Evolutionary conservation across 2,329 filamentous ascomycete species (phyloP).

Genomic region (Corinectria fuckeliana): DNA sequence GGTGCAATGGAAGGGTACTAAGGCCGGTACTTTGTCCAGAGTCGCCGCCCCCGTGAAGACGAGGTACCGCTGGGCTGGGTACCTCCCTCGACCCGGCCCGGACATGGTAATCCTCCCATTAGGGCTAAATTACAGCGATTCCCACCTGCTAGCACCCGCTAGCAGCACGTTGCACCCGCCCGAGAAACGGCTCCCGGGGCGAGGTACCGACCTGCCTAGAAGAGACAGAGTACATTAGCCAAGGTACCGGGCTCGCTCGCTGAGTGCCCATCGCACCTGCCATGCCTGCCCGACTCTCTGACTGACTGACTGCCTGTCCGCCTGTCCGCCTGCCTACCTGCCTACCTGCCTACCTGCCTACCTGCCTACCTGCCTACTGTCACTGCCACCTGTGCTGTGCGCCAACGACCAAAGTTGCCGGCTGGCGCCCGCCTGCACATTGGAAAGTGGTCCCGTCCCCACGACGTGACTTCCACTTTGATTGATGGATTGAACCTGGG

Average conservation of each 20-base stretch:
- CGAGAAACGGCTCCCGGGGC: conserved; percentile 7
- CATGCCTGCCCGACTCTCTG: neutral
- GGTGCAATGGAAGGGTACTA: neutral
- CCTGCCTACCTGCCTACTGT: neutral
- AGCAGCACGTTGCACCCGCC: neutral
- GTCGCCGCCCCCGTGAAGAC: neutral
- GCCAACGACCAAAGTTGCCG: conserved; percentile 23
- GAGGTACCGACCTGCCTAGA: conserved; percentile 20
- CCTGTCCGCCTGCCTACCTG: neutral
- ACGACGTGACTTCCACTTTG: conserved; percentile 37
- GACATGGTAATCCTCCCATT: conserved; percentile 8
- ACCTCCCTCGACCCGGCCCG: conserved; percentile 26
- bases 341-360: neutral
- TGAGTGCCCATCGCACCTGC: neutral
- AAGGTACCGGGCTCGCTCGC: neutral
- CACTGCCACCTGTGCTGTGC: conserved; percentile 21
- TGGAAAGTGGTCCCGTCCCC: conserved; percentile 26
- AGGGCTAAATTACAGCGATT: conserved; percentile 5
- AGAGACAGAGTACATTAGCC: conserved; percentile 9
- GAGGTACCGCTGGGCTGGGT: conserved; percentile 23
- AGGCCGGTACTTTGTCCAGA: conserved; percentile 8
- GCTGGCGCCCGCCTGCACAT: conserved; percentile 31
- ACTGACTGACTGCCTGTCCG: neutral
- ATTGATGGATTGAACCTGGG: conserved; percentile 33
- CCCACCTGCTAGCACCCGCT: conserved; percentile 13